Percentiles rank a stretch among this genome's conserved stretches.
Evolutionary conservation across 176 grass and related monocot genomes (phyloP).

Genomic region (Triticum aestivum): DNA sequence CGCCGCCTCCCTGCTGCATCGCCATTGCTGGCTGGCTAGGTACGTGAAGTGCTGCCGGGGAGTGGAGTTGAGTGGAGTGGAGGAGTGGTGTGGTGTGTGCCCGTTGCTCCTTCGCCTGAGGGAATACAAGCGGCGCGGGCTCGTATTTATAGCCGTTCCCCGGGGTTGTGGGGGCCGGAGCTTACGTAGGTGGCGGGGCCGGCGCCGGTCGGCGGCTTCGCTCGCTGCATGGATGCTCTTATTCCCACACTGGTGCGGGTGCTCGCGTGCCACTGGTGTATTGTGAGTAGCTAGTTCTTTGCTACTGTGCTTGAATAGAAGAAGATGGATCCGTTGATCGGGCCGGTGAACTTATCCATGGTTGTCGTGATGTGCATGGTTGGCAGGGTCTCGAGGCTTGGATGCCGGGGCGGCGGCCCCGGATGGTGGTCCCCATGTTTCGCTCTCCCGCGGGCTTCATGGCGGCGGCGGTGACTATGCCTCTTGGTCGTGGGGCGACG

Average conservation of each 20-base stretch:
- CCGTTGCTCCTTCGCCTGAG: conserved; percentile 1
- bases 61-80: background rate
- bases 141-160: conserved; percentile 33
- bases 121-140: background rate
- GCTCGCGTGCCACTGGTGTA: background rate
- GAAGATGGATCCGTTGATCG: background rate
- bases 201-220: background rate
- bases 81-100: background rate
- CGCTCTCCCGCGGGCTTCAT: too few species aligned
- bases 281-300: background rate
- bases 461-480: too few species aligned
- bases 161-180: conserved; percentile 16
- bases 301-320: background rate
- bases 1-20: background rate
- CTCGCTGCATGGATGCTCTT: background rate
- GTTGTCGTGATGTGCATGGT: too few species aligned
- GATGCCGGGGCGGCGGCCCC: too few species aligned
- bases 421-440: too few species aligned
- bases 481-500: too few species aligned
- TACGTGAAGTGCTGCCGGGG: background rate
- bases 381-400: too few species aligned
- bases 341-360: background rate
- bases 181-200: conserved; percentile 12
- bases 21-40: conserved; percentile 27
- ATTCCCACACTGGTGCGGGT: background rate